phyloP scores from a whole-genome alignment of 1,284 basidiomycete genomes.

The Apiotrichum sp. region DNA sequence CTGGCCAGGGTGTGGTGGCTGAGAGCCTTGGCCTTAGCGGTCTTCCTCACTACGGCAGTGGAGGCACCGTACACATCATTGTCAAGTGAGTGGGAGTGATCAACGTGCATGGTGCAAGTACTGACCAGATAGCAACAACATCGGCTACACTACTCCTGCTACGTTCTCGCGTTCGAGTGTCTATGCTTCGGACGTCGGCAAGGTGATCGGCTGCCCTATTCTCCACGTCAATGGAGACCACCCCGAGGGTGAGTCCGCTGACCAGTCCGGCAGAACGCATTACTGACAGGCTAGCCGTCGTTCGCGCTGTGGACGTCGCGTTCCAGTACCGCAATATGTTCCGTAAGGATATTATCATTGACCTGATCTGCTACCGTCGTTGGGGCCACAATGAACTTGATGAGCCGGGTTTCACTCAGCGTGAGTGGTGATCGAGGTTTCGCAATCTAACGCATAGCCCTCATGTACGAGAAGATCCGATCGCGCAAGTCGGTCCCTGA shows the following conservation, averaged over 20 bases:
- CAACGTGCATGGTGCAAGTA: not conserved
- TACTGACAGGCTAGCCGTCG: constrained; percentile 56
- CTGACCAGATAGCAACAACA: constrained; percentile 50
- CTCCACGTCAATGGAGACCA: constrained; percentile 88
- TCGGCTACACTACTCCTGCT: constrained; percentile 83
- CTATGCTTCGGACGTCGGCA: constrained; percentile 83
- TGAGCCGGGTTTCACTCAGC: constrained; percentile 82
- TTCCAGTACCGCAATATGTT: constrained; percentile 78
- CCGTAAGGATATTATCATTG: constrained; percentile 79
- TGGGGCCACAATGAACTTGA: constrained; percentile 85
- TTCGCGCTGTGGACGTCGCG: constrained; percentile 67
- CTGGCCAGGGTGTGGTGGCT: constrained; percentile 84
- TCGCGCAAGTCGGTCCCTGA: constrained; percentile 68
- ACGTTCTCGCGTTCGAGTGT: constrained; percentile 71
- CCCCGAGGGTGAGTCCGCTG: constrained; percentile 61
- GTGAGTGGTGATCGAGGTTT: constrained; percentile 14
- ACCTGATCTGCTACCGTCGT: constrained; percentile 77
- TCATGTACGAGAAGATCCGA: constrained; percentile 81
- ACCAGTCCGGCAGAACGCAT: too few species aligned
- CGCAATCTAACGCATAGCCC: constrained; percentile 37
- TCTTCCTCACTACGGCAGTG: constrained; percentile 79
- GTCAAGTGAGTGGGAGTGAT: constrained; percentile 62
- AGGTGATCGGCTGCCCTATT: constrained; percentile 81
- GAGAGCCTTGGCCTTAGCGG: constrained; percentile 76
- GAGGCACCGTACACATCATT: constrained; percentile 82